These are phyloP conservation scores for Trichoderma polysporum DNA, from an alignment of 2,329 filamentous ascomycete genomes.

Conservation along the genomic window DNA sequence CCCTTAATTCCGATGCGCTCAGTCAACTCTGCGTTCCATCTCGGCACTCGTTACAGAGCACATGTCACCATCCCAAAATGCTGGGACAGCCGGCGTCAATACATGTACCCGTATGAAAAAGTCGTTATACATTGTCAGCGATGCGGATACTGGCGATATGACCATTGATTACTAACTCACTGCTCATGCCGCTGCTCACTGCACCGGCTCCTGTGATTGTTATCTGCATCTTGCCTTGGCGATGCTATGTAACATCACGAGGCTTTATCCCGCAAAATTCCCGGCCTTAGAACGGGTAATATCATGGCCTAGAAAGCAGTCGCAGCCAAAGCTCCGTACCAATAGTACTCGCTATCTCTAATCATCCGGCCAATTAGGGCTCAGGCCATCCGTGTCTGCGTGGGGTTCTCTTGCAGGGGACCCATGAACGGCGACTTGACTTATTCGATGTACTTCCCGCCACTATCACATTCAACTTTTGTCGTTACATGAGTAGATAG, in stretches of 20 bases:
- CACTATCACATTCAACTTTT: not conserved
- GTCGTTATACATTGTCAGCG: too few relatives aligned
- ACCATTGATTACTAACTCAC: not conserved
- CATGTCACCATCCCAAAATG: slow-evolving; percentile 15
- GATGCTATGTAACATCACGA: slow-evolving; percentile 11
- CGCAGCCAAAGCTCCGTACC: not conserved
- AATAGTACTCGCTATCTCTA: not conserved
- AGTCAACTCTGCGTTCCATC: not conserved
- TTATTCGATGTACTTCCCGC: not conserved
- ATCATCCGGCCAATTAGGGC: not conserved
- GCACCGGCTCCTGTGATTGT: not conserved
- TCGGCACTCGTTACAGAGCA: not conserved
- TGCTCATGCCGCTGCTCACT: not conserved
- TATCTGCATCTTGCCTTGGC: not conserved
- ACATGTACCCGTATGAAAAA: not conserved
- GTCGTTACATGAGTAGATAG: slow-evolving; percentile 13
- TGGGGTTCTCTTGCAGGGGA: not conserved
- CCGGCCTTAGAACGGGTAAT: not conserved
- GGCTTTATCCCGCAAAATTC: not conserved
- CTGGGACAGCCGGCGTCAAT: not conserved
- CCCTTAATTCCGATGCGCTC: not conserved
- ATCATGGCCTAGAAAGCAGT: not conserved
- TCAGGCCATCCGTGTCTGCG: not conserved
- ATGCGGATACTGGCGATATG: not conserved
- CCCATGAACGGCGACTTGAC: not conserved